Evolutionary conservation across 2,329 filamentous ascomycete genomes (phyloP).

Genomic region (Fusarium brevicatenulatum): DNA sequence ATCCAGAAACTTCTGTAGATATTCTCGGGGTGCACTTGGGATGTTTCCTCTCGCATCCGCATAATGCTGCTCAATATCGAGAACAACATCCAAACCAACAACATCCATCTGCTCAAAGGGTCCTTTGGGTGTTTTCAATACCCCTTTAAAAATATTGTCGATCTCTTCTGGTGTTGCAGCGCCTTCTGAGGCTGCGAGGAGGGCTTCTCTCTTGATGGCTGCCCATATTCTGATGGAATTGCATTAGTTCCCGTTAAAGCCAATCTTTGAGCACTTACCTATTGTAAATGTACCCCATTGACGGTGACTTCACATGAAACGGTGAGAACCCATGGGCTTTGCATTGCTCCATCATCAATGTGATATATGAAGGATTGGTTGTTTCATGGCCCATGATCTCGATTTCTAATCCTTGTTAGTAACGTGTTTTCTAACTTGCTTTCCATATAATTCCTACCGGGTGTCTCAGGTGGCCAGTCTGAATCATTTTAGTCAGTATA

Average conservation of each 20-base stretch:
- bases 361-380: constrained; percentile 37
- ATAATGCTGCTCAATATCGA: constrained; percentile 48
- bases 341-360: constrained; percentile 41
- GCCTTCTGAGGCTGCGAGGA: constrained; percentile 46
- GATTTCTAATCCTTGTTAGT: constrained; percentile 26
- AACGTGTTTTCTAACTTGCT: rapidly evolving
- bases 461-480: constrained; percentile 50
- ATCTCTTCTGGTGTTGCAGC: constrained; percentile 46
- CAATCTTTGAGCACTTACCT: constrained; percentile 13
- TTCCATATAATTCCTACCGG: constrained; percentile 19
- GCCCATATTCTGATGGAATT: constrained; percentile 44
- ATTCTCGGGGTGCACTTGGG: constrained; percentile 39
- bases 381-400: constrained; percentile 48
- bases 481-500: not conserved
- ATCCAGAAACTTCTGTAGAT: constrained; percentile 37
- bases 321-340: constrained; percentile 45
- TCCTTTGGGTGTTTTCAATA: constrained; percentile 46
- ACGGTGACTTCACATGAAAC: constrained; percentile 45
- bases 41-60: constrained; percentile 41
- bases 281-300: constrained; percentile 49
- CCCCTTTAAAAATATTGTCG: constrained; percentile 45
- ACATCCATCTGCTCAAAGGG: constrained; percentile 48
- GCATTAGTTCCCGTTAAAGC: not conserved
- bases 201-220: constrained; percentile 47
- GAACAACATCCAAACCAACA: constrained; percentile 46